A percentile compares a stretch with the other conserved stretches of the same genome.
phyloP scores from a whole-genome alignment of 306 rosid species.

The Prunus davidiana region DNA sequence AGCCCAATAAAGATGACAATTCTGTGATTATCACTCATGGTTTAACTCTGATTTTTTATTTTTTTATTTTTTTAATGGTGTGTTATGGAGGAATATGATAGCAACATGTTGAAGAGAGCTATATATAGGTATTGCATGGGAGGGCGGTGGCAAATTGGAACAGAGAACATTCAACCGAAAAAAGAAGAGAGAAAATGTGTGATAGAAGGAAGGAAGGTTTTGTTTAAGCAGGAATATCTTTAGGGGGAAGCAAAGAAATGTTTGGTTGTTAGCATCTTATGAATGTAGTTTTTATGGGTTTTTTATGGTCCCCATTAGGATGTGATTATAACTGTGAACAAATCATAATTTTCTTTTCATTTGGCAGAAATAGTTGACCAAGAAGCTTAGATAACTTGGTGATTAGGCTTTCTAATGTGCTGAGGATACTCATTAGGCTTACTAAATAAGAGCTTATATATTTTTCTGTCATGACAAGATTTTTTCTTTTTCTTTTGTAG shows the following conservation, averaged over 20 bases:
- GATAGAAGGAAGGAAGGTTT: constrained; percentile 21
- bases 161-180: neutral
- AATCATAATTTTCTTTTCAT: neutral
- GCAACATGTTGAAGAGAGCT: constrained; percentile 21
- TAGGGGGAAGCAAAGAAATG: constrained; percentile 53
- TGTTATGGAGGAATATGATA: neutral
- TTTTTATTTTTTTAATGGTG: neutral
- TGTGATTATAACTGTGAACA: constrained; percentile 15
- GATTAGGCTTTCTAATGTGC: constrained; percentile 7
- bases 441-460: constrained; percentile 8
- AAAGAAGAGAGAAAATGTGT: constrained; percentile 19
- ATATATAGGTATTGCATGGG: constrained; percentile 38
- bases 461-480: constrained; percentile 9
- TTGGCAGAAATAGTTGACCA: constrained; percentile 1
- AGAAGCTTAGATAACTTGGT: neutral
- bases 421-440: neutral
- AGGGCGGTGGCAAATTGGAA: constrained; percentile 14
- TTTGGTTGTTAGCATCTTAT: constrained; percentile 32
- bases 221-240: constrained; percentile 65
- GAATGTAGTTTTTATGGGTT: neutral
- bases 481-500: neutral
- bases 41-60: constrained; percentile 1
- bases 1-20: constrained; percentile 33
- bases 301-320: constrained; percentile 14
- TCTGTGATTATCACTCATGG: constrained; percentile 38